Base-by-base conservation (phyloP, 208 protist species). In the Trypanosoma congolense region DNA sequence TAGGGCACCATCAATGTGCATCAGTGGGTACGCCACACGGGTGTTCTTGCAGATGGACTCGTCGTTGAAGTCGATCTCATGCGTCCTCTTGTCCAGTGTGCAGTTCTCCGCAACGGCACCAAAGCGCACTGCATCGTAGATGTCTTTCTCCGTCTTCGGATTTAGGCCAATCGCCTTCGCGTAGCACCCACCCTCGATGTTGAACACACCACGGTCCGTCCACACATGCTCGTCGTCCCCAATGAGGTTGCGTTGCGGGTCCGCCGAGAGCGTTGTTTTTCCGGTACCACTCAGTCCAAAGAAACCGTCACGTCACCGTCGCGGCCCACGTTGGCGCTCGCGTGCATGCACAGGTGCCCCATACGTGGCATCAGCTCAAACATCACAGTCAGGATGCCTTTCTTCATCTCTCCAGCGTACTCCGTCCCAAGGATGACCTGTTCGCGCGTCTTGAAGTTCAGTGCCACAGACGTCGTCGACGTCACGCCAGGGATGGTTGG, bases 371-470 rank as follows among this genome's bases (percentile, higher is more conserved):
- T 95, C 31, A 95, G 64, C 68, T 98, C 97, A 64, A 97, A 85
- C 93, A 97, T 97, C 40, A 98, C 80, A 16, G 94, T 97, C 63
- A 98, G 90, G 43, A 98, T 83, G 61, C 96, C 96, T 77, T 99
- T 99, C 83, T 99, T 98, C 96, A 98, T 98, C 75, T 99, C 96
- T 47, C 96, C 97, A 3, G 96, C 91, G 67, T 98, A 98, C 75
- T 98, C 79, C 22, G 95, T 96, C 55, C 97, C 96, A 8, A 97
- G 75, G 57, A 98, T 98, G 30, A 98, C 90, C 76, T 96, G 80
- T 70, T 96, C 90, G 42, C 68, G 55, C 16, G 71, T 70, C 55
- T 76, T 73, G 72, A 96, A 96, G 70, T 86, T 89, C 28, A 97
- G 64, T 26, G 74, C 57, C 31, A 96, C 83, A 47, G 61, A 75